A percentile compares a stretch with the other conserved stretches of the same genome.
Evolutionary conservation across 306 rosid species (phyloP).

Genomic region (Chamaecrista fasciculata): DNA sequence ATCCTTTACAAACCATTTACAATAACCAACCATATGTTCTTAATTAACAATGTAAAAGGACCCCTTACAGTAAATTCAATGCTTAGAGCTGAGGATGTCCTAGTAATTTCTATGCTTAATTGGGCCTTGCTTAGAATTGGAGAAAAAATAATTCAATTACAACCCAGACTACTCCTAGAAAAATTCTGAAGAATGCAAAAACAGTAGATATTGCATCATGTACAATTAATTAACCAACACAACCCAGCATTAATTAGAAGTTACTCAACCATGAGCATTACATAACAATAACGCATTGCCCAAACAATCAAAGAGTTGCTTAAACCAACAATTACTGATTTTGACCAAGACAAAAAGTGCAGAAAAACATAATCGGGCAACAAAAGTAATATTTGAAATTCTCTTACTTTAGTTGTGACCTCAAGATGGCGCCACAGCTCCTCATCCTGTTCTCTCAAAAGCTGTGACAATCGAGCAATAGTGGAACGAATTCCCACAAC

Average conservation of each 20-base stretch:
- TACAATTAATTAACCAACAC: not conserved
- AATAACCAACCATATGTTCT: not conserved
- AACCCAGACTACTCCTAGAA: not conserved
- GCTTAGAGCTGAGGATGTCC: not conserved
- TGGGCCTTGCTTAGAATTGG: not conserved
- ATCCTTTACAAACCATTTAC: not conserved
- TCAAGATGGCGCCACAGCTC: conserved; percentile 99
- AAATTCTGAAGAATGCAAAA: not conserved
- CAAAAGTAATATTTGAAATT: conserved; percentile 8
- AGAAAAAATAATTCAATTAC: not conserved
- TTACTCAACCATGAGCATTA: not conserved
- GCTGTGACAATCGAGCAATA: conserved; percentile 81
- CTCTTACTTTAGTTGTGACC: conserved; percentile 85
- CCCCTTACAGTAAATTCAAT: not conserved
- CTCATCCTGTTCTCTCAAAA: conserved; percentile 91
- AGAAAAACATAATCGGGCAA: not conserved
- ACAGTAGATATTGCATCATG: conserved; percentile 9
- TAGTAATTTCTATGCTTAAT: not conserved
- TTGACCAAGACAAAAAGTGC: not conserved
- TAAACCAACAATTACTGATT: conserved; percentile 12
- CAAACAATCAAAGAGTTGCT: not conserved
- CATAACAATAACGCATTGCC: not conserved
- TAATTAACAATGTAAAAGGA: not conserved
- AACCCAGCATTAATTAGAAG: not conserved
- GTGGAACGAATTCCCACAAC: conserved; percentile 98